These are phyloP conservation scores for Reticulascus tulasneorum DNA, from an alignment of 2,329 filamentous ascomycete species.

Conservation along the genomic window DNA sequence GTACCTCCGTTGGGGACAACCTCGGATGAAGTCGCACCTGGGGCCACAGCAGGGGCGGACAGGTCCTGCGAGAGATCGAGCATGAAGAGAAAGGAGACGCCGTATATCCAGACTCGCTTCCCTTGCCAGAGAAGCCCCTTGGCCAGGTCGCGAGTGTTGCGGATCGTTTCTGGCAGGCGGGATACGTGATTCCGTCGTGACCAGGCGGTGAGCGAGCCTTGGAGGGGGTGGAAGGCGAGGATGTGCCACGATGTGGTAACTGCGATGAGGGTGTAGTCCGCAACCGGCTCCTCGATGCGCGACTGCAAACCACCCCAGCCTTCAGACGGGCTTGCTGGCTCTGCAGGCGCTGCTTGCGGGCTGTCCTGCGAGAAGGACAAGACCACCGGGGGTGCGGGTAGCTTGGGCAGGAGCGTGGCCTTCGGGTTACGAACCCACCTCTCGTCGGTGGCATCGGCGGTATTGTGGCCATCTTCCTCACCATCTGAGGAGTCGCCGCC, in stretches of 20 bases:
- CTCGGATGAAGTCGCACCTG: constrained; percentile 14
- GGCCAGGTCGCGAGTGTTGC: constrained; percentile 69
- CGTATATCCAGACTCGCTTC: constrained; percentile 79
- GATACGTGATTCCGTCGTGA: constrained; percentile 76
- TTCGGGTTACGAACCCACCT: constrained; percentile 74
- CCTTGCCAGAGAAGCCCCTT: constrained; percentile 85
- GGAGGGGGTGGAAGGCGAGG: constrained; percentile 73
- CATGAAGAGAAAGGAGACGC: constrained; percentile 85
- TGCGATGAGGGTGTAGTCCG: constrained; percentile 47
- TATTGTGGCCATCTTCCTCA: constrained; percentile 41
- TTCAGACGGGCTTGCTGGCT: too few relatives aligned
- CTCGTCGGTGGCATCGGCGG: constrained; percentile 41
- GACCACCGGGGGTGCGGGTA: constrained; percentile 60
- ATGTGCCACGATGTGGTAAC: constrained; percentile 60
- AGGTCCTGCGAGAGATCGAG: constrained; percentile 77
- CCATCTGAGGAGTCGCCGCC: constrained; percentile 33
- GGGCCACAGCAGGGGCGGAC: constrained; percentile 30
- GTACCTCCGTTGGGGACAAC: constrained; percentile 14
- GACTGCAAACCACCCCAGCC: too few relatives aligned
- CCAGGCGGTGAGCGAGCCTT: constrained; percentile 78
- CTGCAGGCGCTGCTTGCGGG: constrained; percentile 27
- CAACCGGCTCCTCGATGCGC: too few relatives aligned
- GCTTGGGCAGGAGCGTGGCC: constrained; percentile 63
- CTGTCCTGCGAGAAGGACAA: constrained; percentile 62
- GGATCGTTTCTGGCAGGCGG: constrained; percentile 70